These are phyloP conservation scores for Fraxinus platypoda DNA, from an alignment of 305 asterid species.

Conservation along the genomic window DNA sequence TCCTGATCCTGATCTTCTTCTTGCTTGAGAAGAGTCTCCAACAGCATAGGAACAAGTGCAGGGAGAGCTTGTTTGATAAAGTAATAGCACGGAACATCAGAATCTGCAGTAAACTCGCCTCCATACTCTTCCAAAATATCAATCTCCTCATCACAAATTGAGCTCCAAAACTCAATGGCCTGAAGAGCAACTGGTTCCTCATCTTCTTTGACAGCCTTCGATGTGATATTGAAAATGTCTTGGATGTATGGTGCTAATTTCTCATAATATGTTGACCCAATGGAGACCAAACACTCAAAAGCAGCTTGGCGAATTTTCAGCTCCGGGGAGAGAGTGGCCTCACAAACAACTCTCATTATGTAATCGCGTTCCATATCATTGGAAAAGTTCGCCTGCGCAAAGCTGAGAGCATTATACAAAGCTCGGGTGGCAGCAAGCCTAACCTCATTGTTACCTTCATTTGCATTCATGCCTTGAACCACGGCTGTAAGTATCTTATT, in stretches of 20 bases:
- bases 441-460: constrained; percentile 64
- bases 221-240: constrained; percentile 77
- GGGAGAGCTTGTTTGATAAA: constrained; percentile 91
- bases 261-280: constrained; percentile 80
- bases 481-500: constrained; percentile 88
- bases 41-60: constrained; percentile 78
- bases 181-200: constrained; percentile 94
- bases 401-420: constrained; percentile 83
- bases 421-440: constrained; percentile 90
- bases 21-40: constrained; percentile 91
- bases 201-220: constrained; percentile 81
- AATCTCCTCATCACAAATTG: constrained; percentile 87
- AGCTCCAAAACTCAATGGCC: constrained; percentile 92
- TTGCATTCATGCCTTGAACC: constrained; percentile 90
- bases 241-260: constrained; percentile 76
- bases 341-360: constrained; percentile 91
- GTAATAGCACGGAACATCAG: constrained; percentile 72
- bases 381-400: constrained; percentile 89
- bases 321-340: constrained; percentile 80
- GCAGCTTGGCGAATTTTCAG: constrained; percentile 89
- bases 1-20: constrained; percentile 96
- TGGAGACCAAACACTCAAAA: constrained; percentile 84
- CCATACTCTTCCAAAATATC: constrained; percentile 83
- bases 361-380: constrained; percentile 91
- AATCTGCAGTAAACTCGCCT: constrained; percentile 76